Conservation (phyloP, 2,329 filamentous ascomycete genomes). For the Ophiosphaerella narmari region DNA sequence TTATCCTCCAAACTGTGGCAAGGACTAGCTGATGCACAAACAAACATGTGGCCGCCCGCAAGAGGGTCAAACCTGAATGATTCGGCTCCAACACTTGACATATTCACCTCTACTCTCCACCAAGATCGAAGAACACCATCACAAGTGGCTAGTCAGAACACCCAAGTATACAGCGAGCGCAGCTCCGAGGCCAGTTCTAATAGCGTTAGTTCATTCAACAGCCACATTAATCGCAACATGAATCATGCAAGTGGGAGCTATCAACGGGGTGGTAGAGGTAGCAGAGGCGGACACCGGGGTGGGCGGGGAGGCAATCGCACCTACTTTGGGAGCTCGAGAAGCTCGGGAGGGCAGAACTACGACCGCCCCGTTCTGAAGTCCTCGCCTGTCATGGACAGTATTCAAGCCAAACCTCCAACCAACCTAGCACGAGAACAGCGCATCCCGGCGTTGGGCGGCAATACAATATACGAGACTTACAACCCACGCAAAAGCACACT, state of each 20-base stretch:
- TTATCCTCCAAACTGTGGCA: neutral
- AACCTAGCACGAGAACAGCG: conserved; percentile 9
- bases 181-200: conserved; percentile 8
- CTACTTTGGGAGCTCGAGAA: conserved; percentile 21
- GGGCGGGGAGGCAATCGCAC: conserved; percentile 10
- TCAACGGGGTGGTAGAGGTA: conserved; percentile 9
- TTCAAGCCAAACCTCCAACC: neutral
- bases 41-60: conserved; percentile 4
- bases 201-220: neutral
- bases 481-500: conserved; percentile 4
- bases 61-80: neutral
- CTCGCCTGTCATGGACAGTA: neutral
- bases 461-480: conserved; percentile 22
- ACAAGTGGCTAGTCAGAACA: neutral
- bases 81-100: conserved; percentile 3
- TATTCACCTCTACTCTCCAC: neutral
- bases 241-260: conserved; percentile 1
- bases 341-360: conserved; percentile 10
- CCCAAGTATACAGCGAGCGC: neutral
- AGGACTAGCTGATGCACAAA: conserved; percentile 8
- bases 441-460: conserved; percentile 12
- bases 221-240: conserved; percentile 12
- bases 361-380: conserved; percentile 9
- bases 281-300: conserved; percentile 7
- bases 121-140: neutral